Evolutionary conservation across 2,329 filamentous ascomycete species (phyloP), one percentile per base, ranked within the genome.

Genomic region (Blastomyces percursus): DNA sequence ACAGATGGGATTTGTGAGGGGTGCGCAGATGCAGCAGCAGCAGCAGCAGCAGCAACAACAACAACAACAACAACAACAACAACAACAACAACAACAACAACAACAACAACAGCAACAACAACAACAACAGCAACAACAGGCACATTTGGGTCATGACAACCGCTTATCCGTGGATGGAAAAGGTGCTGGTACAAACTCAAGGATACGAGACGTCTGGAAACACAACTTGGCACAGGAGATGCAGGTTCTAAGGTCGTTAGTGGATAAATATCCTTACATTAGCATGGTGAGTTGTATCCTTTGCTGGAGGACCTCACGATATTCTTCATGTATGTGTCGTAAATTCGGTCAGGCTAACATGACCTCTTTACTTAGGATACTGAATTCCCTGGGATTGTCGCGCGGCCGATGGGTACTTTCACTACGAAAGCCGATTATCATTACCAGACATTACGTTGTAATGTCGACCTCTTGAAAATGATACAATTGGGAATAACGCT

Each of bases 341-440:
- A 27, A 40, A 35, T 46, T 40, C 21, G 48, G 27, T 59, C 58
- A 63, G 71, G 65, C 69, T 69, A 54, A 64, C 50, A 40, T 55
- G 57, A 12, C 50, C 61, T 63, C n/a, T 59, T 61, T 24, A 32
- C 54, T 35, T 59, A 96, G 92, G 94, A 99, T 74, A 96, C 94
- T 30, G 93, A 97, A 74, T 99, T 99, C 70, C 94, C 94, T n/a
- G 94, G 94, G 63, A 91, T 99, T 61, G 93, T 99, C 61, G 91
- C 93, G 32, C 85, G 94, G 68, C 94, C 94, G 1, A 97, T 99
- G 82, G 94, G 94, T 58, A 86, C 88, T 62, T 99, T 99, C 75
- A 86, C 89, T 64, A 94, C 90, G 64, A 97, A 96, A 78, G 94
- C 91, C 67, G 93, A 96, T 71, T 99, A 99, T 73, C 94, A 99